Conservation (phyloP, 805 yeast species). For the Brettanomyces custersianus region DNA sequence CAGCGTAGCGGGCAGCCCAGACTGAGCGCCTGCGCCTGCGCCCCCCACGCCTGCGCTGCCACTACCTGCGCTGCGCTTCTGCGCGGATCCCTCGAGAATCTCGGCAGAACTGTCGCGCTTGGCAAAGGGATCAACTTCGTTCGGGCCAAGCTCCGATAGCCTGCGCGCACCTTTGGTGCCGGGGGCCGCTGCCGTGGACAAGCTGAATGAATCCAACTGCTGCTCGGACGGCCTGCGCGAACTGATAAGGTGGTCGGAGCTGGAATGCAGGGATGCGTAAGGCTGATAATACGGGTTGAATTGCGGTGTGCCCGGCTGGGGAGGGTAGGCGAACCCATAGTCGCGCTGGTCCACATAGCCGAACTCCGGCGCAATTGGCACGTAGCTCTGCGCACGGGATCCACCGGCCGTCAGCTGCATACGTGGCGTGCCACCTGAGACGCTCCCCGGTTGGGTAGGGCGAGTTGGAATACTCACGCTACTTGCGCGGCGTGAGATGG, state of each 20-base stretch:
- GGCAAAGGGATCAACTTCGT: slow-evolving; percentile 27
- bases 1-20: too few species aligned
- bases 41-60: too few species aligned
- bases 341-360: slow-evolving; percentile 3
- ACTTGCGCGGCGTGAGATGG: too few species aligned
- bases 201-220: slow-evolving; percentile 32
- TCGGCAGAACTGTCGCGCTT: slow-evolving; percentile 27
- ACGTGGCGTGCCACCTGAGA: too few species aligned
- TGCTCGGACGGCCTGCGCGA: slow-evolving; percentile 41
- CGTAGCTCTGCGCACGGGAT: background rate
- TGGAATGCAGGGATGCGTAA: slow-evolving; percentile 15
- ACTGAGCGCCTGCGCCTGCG: slow-evolving; percentile 3
- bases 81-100: too few species aligned
- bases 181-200: slow-evolving; percentile 10
- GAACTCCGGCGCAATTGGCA: slow-evolving; percentile 1
- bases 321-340: background rate
- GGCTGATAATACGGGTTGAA: slow-evolving; percentile 17
- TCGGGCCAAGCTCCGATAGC: too few species aligned
- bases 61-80: too few species aligned
- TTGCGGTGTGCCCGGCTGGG: too few species aligned
- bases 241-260: slow-evolving; percentile 18
- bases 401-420: too few species aligned
- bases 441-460: too few species aligned
- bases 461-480: too few species aligned
- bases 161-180: too few species aligned